Conservation (phyloP, 2,329 filamentous ascomycete genomes). For the Leptographium wingfieldii region DNA sequence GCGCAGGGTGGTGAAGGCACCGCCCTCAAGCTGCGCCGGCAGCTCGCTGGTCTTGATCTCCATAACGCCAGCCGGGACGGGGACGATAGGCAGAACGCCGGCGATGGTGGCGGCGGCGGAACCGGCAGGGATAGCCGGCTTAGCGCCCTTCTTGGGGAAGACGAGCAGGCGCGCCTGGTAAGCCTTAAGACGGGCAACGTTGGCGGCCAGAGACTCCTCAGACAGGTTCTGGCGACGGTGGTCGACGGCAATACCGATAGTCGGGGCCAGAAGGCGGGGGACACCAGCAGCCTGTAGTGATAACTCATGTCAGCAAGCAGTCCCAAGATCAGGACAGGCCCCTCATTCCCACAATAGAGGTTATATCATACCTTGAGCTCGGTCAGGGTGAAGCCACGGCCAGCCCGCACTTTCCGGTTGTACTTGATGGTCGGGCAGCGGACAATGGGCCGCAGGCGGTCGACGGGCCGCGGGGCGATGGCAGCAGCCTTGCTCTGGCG, state of each 20-base stretch:
- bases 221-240: constrained; percentile 93
- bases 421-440: constrained; percentile 98
- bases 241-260: constrained; percentile 96
- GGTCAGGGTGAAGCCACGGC: constrained; percentile 92
- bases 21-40: constrained; percentile 63
- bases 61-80: constrained; percentile 50
- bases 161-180: constrained; percentile 95
- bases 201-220: constrained; percentile 86
- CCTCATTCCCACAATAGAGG: neutral
- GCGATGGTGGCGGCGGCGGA: constrained; percentile 47
- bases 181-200: constrained; percentile 95
- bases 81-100: constrained; percentile 59
- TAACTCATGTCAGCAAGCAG: neutral
- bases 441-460: constrained; percentile 91
- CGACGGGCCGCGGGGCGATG: constrained; percentile 90
- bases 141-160: constrained; percentile 95
- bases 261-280: constrained; percentile 83
- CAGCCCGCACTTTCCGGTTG: constrained; percentile 94
- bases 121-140: constrained; percentile 78
- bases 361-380: constrained; percentile 78
- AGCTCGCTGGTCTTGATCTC: constrained; percentile 76
- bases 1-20: constrained; percentile 74
- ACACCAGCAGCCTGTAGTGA: constrained; percentile 76
- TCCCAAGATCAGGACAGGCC: neutral
- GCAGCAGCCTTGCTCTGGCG: constrained; percentile 91